These are phyloP conservation scores for Panicum hallii DNA, from an alignment of 202 grass and related monocot species.

Conservation along the genomic window DNA sequence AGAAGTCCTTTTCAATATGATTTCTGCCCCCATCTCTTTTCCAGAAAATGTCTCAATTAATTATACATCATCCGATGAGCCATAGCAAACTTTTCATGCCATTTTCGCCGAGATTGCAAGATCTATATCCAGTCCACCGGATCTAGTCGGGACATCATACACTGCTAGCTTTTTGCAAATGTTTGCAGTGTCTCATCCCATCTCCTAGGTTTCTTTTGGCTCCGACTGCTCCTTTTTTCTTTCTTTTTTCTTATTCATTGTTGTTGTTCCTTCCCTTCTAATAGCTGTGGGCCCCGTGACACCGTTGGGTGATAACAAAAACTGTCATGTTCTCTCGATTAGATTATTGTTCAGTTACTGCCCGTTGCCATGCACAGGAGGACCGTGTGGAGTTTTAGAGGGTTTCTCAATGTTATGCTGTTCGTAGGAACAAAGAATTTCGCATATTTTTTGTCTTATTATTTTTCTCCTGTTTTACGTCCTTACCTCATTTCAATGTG, in stretches of 20 bases:
- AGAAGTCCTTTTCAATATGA: too few species aligned
- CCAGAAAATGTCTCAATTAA: neutral
- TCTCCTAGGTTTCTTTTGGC: neutral
- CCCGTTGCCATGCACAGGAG: too few species aligned
- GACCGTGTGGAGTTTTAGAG: too few species aligned
- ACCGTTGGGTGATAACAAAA: neutral
- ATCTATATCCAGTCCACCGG: neutral
- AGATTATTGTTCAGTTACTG: neutral
- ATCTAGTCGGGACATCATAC: neutral
- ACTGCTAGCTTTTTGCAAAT: neutral
- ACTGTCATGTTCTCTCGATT: neutral
- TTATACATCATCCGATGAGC: neutral
- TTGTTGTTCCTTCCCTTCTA: too few species aligned
- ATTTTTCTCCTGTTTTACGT: neutral
- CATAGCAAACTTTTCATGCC: neutral
- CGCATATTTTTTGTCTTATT: neutral
- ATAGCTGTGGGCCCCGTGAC: neutral
- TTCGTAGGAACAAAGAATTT: too few species aligned
- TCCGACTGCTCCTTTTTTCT: too few species aligned
- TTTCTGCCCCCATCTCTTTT: neutral
- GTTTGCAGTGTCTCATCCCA: neutral
- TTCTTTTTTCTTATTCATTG: too few species aligned
- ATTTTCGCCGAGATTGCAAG: neutral
- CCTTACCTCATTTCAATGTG: neutral
- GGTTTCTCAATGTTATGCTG: too few species aligned